phyloP scores from a whole-genome alignment of 2,329 filamentous ascomycete genomes.

The Aureobasidium pullulans region DNA sequence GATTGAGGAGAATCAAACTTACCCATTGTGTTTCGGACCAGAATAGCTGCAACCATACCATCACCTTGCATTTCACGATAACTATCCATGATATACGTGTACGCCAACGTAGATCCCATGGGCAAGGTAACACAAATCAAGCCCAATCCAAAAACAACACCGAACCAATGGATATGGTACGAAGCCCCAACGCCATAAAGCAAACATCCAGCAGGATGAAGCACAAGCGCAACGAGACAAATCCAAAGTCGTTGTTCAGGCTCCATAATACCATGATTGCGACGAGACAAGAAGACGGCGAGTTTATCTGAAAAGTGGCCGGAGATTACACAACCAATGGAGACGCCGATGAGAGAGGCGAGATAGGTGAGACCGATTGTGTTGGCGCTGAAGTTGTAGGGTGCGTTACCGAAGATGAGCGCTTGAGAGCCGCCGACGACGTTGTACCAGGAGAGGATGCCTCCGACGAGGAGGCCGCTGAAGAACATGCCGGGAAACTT shows the following conservation, averaged over 20 bases:
- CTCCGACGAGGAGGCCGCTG: constrained; percentile 13
- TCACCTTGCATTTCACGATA: no score
- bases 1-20: no score
- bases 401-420: constrained; percentile 18
- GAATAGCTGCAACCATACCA: no score
- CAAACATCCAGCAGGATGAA: constrained; percentile 29
- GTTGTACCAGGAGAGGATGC: constrained; percentile 14
- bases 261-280: constrained; percentile 36
- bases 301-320: constrained; percentile 35
- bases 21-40: no score
- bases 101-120: no score
- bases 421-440: constrained; percentile 11
- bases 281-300: constrained; percentile 31
- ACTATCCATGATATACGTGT: no score
- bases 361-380: constrained; percentile 29
- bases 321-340: constrained; percentile 24
- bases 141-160: no score
- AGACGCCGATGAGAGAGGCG: constrained; percentile 23
- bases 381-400: constrained; percentile 30
- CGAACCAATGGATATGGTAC: no score
- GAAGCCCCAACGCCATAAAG: constrained; percentile 31
- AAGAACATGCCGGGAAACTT: constrained; percentile 5
- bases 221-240: constrained; percentile 28
- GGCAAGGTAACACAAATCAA: no score
- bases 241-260: constrained; percentile 36